These are phyloP conservation scores for Sistotremastrum suecicum DNA, from an alignment of 768 basidiomycete genomes.

Conservation along the genomic window DNA sequence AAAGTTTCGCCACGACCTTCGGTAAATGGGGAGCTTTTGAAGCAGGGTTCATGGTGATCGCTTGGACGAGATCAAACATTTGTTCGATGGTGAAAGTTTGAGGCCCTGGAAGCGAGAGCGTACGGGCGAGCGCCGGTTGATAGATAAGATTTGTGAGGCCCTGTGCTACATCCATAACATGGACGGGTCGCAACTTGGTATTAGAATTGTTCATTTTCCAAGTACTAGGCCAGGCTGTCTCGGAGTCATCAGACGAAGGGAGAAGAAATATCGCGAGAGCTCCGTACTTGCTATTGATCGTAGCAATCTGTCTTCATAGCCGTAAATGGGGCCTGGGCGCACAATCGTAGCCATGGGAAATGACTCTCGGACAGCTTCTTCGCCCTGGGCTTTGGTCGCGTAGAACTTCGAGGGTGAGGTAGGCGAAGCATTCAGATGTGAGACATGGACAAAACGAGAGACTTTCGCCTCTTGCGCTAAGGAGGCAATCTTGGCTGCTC, in stretches of 20 bases:
- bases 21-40: conserved; percentile 59
- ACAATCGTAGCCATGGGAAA: conserved; percentile 85
- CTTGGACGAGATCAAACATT: conserved; percentile 16
- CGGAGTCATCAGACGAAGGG: conserved; percentile 3
- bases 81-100: conserved; percentile 74
- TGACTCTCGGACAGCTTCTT: conserved; percentile 67
- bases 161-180: conserved; percentile 91
- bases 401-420: conserved; percentile 75
- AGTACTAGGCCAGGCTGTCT: conserved; percentile 76
- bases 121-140: conserved; percentile 46
- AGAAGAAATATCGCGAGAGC: conserved; percentile 5
- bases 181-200: conserved; percentile 82
- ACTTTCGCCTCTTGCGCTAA: conserved; percentile 69
- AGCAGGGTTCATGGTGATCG: conserved; percentile 20
- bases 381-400: conserved; percentile 80
- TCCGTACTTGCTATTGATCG: conserved; percentile 82
- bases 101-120: conserved; percentile 78
- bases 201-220: conserved; percentile 86
- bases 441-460: conserved; percentile 81
- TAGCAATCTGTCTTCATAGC: conserved; percentile 89
- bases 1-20: conserved; percentile 49
- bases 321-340: conserved; percentile 74
- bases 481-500: conserved; percentile 76
- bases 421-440: conserved; percentile 81
- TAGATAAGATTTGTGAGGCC: conserved; percentile 68